Evolutionary conservation across 306 rosid genomes (phyloP).

Genomic region (Datisca glomerata): DNA sequence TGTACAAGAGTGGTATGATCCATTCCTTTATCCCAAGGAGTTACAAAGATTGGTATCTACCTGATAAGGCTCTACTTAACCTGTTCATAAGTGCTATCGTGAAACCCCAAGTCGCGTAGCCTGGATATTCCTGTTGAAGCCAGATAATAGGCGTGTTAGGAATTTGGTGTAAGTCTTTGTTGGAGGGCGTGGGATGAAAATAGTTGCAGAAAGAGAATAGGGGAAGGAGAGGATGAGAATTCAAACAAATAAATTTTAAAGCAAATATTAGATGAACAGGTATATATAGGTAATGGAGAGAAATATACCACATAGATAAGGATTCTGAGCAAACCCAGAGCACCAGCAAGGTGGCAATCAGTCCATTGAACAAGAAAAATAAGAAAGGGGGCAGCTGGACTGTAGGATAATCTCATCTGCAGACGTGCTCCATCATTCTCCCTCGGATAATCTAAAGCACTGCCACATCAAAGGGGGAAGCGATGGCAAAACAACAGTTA

Average conservation of each 20-base stretch:
- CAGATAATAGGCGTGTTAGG: too few relatives aligned
- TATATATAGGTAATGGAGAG: neutral
- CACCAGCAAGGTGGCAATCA: conserved; percentile 76
- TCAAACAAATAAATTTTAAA: too few relatives aligned
- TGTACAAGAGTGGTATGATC: too few relatives aligned
- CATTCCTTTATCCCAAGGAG: neutral
- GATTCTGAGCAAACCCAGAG: conserved; percentile 73
- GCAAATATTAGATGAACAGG: too few relatives aligned
- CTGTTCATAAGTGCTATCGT: too few relatives aligned
- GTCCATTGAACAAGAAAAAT: conserved; percentile 89
- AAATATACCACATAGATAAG: conserved; percentile 60
- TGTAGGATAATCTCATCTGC: conserved; percentile 84
- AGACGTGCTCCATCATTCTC: conserved; percentile 71
- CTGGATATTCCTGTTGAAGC: too few relatives aligned
- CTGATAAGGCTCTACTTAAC: too few relatives aligned
- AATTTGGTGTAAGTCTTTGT: too few relatives aligned
- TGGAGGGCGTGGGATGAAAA: neutral
- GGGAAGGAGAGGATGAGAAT: neutral
- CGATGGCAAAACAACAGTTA: conserved; percentile 6
- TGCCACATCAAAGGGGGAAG: conserved; percentile 12
- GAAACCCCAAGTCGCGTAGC: too few relatives aligned
- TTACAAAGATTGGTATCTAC: too few relatives aligned
- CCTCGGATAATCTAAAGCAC: conserved; percentile 73
- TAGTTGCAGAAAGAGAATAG: neutral
- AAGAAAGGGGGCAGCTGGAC: conserved; percentile 55